Base-by-base conservation (phyloP, 331 rosid genomes). In the Dryas integrifolia region DNA sequence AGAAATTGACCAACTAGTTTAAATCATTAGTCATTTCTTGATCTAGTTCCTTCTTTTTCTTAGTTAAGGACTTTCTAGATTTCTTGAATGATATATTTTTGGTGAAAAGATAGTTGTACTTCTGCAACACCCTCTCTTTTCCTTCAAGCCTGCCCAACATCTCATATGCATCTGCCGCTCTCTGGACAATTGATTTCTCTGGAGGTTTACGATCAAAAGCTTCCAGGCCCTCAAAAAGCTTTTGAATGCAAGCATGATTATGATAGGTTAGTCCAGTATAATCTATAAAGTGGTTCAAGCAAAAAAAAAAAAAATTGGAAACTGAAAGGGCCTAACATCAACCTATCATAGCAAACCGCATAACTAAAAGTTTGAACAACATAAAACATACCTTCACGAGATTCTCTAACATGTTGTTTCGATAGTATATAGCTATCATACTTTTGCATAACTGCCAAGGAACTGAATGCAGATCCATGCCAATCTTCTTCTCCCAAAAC, bases 171-270 rank as follows among this genome's bases (percentile, higher is more conserved):
- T 89, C 81, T n/a, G 95, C 92, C 81, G 91, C 97, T 85, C 88
- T 88, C 56, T 77, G 82, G 79, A 89, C 86, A 69, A 91, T 83
- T 3, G 81, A 69, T 75, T 94, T 89, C 65, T 89, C 92, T 15
- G 91, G 89, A 73, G 97, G 97, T 72, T 89, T 89, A 43, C 98
- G 96, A 68, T 88, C 95, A 69, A 77, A 94, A 75, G 92, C 91
- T 85, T 94, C 98, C 61, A 94, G 80, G 30, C 88, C 95, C 87
- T 88, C 88, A 76, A 89, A 94, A 64, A 94, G 96, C 98, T 93
- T 74, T 75, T 40, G 8, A 62, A 71, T 72, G 69, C 65, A 82
- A 75, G 70, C 65, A 82, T 30, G 67, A 78, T 77, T 64, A 72
- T 70, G 53, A 68, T 3, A 64, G 61, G 74, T 82, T 65, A 82